Evolutionary conservation across 2,329 filamentous ascomycete genomes (phyloP), one percentile per base, ranked within the genome.

Genomic region (Lasiodiplodia sp.): DNA sequence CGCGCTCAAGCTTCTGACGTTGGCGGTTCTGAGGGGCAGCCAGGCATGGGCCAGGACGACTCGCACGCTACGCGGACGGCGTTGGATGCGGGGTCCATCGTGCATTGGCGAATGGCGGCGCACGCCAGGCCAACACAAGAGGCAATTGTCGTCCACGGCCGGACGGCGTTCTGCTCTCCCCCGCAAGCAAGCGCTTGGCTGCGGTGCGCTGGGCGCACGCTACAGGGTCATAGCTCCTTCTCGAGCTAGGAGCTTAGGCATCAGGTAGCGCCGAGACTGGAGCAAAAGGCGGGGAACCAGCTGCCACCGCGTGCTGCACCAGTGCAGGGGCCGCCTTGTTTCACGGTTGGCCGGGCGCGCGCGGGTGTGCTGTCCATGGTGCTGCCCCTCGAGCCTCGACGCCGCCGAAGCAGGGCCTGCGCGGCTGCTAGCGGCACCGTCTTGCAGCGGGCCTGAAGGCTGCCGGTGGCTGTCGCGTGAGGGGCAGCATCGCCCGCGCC

Each of bases 1-100:
- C 51, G 34, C 23, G 31, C 51, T 38, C 62, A 66, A 53, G 62
- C 62, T 65, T 65, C 62, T 65, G 60, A 64, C 60, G 60, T 64
- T 64, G 18, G 60, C 60, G 28, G 58, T 44, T 18, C 31, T 21
- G 58, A 66, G 49, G 62, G 47, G 62, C 51, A 44, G 51, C n/a
- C 18, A 31, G 60, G n/a, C 44, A 52, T 37, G 44, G 63, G 21
- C 63, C 52, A 55, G 63, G 38, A 56, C 49, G 62, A 40, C 51
- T 56, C 63, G 52, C 63, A 38, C 47, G 63, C 34, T 66, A 37
- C 63, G 21, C 51, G 51, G 16, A 40, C 11, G 62, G 34, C 47
- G 21, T 25, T 25, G 44, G 47, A 64, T 64, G 60, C 60, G 60
- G 60, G 60, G 60, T 64, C 60, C 47, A 64, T n/a, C 11, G 60